Conservation (phyloP, 768 basidiomycete genomes). For the Kwoniella dendrophila region DNA sequence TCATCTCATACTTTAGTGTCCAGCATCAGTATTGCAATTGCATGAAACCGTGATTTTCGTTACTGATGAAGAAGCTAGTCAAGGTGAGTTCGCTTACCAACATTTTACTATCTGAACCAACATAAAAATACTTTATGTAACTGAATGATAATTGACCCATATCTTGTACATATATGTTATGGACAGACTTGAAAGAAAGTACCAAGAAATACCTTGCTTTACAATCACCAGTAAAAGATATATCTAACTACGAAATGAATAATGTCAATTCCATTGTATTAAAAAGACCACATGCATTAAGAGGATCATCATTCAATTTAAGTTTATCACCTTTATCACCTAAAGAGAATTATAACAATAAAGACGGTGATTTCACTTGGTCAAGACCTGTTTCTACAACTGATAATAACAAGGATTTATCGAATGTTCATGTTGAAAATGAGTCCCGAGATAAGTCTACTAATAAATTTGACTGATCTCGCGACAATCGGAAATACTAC, state of each 20-base stretch:
- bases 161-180: not conserved
- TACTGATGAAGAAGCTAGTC: conserved; percentile 12
- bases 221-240: not conserved
- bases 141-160: not conserved
- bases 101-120: not conserved
- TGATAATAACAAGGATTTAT: too few species aligned
- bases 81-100: conserved; percentile 4
- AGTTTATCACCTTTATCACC: not conserved
- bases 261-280: not conserved
- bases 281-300: not conserved
- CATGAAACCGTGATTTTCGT: conserved; percentile 16
- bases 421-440: too few species aligned
- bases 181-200: not conserved
- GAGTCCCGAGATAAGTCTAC: too few species aligned
- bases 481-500: too few species aligned
- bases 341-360: not conserved
- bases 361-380: not conserved
- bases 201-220: not conserved
- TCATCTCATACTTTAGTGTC: conserved; percentile 13
- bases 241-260: not conserved
- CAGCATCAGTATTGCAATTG: conserved; percentile 21
- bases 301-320: not conserved
- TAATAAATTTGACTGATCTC: too few species aligned
- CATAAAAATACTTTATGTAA: not conserved
- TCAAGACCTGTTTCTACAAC: not conserved